A percentile compares a stretch with the other conserved stretches of the same genome.
phyloP scores from a whole-genome alignment of 768 basidiomycete species.

The Saitozyma podzolica region DNA sequence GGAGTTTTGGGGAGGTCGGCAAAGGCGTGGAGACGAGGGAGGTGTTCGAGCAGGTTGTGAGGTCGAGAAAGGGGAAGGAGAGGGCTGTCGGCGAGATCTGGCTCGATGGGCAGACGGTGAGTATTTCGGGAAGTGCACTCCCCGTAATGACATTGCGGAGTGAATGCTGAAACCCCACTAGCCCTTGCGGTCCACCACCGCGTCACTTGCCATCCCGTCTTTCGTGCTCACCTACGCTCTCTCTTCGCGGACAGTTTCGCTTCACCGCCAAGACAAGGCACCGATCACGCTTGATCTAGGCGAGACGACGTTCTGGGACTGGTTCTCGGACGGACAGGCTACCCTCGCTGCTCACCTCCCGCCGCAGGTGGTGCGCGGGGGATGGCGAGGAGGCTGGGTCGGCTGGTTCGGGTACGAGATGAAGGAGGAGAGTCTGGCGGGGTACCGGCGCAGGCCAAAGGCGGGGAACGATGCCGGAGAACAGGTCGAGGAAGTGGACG shows the following conservation, averaged over 20 bases:
- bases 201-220: slow-evolving; percentile 39
- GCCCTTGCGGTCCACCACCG: slow-evolving; percentile 44
- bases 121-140: background rate
- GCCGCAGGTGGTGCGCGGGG: slow-evolving; percentile 1
- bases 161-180: background rate
- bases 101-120: slow-evolving; percentile 51
- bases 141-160: background rate
- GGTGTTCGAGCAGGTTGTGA: slow-evolving; percentile 36
- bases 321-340: slow-evolving; percentile 34
- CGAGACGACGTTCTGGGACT: slow-evolving; percentile 47
- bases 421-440: slow-evolving; percentile 50
- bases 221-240: slow-evolving; percentile 48
- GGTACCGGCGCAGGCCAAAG: slow-evolving; percentile 27
- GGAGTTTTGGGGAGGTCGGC: slow-evolving; percentile 26
- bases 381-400: slow-evolving; percentile 51
- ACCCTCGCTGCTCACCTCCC: background rate
- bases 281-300: background rate
- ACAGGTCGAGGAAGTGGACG: slow-evolving; percentile 30
- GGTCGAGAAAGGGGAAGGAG: slow-evolving; percentile 33
- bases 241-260: slow-evolving; percentile 30
- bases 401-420: slow-evolving; percentile 54
- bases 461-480: background rate
- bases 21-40: slow-evolving; percentile 24
- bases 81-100: slow-evolving; percentile 45
- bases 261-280: slow-evolving; percentile 19